Evolutionary conservation across 768 basidiomycete genomes (phyloP).

Genomic region (Kwoniella sp.): DNA sequence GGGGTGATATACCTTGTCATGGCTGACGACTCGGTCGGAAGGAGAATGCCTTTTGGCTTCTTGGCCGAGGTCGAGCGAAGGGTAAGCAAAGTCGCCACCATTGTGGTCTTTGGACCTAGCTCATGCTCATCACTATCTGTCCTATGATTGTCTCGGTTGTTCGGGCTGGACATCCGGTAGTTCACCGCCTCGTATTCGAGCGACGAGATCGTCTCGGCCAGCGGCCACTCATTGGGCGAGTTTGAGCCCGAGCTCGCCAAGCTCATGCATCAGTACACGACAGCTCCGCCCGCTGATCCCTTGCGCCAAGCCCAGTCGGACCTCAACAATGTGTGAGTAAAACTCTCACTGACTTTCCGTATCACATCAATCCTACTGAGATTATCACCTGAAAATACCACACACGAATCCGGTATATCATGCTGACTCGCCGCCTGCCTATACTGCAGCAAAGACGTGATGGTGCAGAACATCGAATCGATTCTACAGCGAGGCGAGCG

Average conservation of each 20-base stretch:
- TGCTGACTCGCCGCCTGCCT: too few species aligned
- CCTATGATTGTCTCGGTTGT: neutral
- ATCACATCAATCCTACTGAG: neutral
- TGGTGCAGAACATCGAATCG: slow-evolving; percentile 98
- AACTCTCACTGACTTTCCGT: too few species aligned
- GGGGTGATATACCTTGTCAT: slow-evolving; percentile 88
- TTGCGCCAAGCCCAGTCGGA: slow-evolving; percentile 86
- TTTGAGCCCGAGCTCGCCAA: slow-evolving; percentile 56
- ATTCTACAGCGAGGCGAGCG: slow-evolving; percentile 92
- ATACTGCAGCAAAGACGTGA: slow-evolving; percentile 81
- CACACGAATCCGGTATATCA: too few species aligned
- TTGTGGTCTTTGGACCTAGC: too few species aligned
- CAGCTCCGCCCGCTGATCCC: slow-evolving; percentile 81
- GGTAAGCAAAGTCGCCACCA: slow-evolving; percentile 46
- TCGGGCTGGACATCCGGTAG: too few species aligned
- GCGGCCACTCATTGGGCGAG: slow-evolving; percentile 54
- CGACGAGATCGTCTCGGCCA: slow-evolving; percentile 56
- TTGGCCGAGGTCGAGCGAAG: slow-evolving; percentile 76
- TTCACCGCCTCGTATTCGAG: slow-evolving; percentile 54
- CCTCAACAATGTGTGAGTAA: slow-evolving; percentile 59
- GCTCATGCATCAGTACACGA: slow-evolving; percentile 86
- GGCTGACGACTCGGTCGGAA: slow-evolving; percentile 88
- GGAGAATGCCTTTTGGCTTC: slow-evolving; percentile 93
- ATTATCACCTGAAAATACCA: too few species aligned
- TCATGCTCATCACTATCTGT: neutral